Percentiles rank a stretch among this genome's conserved stretches.
phyloP scores from a whole-genome alignment of 2,329 filamentous ascomycete species.

The Fusarium scirpi region DNA sequence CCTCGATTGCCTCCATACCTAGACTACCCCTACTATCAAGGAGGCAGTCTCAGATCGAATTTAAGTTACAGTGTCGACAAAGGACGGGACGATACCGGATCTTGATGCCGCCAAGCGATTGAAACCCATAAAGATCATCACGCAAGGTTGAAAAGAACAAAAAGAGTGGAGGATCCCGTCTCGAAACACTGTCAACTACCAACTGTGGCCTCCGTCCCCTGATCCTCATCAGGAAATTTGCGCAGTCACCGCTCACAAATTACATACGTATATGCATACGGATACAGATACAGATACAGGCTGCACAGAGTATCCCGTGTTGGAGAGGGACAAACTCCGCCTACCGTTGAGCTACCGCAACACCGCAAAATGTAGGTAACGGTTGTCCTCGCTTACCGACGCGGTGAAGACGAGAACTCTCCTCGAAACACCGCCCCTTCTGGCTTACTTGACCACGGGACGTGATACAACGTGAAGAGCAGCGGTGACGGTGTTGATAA shows the following conservation, averaged over 20 bases:
- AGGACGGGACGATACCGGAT: slow-evolving; percentile 23
- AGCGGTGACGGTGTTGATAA: slow-evolving; percentile 15
- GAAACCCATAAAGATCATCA: slow-evolving; percentile 28
- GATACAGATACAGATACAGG: not conserved
- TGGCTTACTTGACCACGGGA: slow-evolving; percentile 33
- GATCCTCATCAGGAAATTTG: slow-evolving; percentile 31
- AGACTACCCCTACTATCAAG: not conserved
- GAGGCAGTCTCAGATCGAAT: slow-evolving; percentile 20
- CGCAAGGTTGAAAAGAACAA: slow-evolving; percentile 21
- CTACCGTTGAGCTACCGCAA: slow-evolving; percentile 24
- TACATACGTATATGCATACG: not conserved
- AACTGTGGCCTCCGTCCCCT: slow-evolving; percentile 16
- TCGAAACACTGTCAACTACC: slow-evolving; percentile 23
- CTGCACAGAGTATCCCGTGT: not conserved
- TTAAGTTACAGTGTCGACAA: slow-evolving; percentile 6
- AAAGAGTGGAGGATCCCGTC: slow-evolving; percentile 20
- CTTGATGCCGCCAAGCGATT: slow-evolving; percentile 28
- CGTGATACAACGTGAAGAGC: not conserved
- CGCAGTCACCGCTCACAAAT: slow-evolving; percentile 20
- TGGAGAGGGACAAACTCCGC: slow-evolving; percentile 14
- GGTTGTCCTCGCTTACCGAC: slow-evolving; percentile 20
- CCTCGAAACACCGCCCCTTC: slow-evolving; percentile 20
- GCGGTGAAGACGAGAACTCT: slow-evolving; percentile 20
- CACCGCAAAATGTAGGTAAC: slow-evolving; percentile 6
- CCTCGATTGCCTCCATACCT: not conserved